Evolutionary conservation across 768 basidiomycete species (phyloP).

Genomic region (Pleurotus tuoliensis): DNA sequence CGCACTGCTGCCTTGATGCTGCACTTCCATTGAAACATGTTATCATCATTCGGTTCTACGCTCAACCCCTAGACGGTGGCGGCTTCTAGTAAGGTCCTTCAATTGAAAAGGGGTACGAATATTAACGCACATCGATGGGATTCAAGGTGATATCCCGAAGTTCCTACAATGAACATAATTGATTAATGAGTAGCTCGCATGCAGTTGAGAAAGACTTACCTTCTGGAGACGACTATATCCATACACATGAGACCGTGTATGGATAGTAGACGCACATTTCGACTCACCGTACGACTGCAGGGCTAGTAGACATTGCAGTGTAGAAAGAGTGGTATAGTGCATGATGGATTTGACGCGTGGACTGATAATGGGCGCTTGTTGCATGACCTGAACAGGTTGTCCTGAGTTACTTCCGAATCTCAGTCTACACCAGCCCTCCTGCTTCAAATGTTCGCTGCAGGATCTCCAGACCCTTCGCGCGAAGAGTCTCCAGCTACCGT

Average conservation of each 20-base stretch:
- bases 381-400: too few relatives aligned
- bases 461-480: conserved; percentile 27
- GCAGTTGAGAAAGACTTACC: conserved; percentile 29
- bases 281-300: not conserved
- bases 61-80: conserved; percentile 47
- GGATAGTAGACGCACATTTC: too few relatives aligned
- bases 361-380: too few relatives aligned
- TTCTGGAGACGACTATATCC: conserved; percentile 67
- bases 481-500: conserved; percentile 10
- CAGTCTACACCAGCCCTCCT: too few relatives aligned
- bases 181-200: too few relatives aligned
- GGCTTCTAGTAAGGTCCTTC: too few relatives aligned
- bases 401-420: not conserved
- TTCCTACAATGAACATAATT: conserved; percentile 44
- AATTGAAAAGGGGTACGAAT: conserved; percentile 4
- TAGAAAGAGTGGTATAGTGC: not conserved
- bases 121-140: conserved; percentile 54
- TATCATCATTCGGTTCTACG: conserved; percentile 64
- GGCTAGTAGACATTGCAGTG: not conserved
- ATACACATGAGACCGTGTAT: not conserved
- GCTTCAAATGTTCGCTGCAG: conserved; percentile 26
- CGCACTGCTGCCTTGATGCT: conserved; percentile 70
- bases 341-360: too few relatives aligned
- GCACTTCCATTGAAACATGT: conserved; percentile 77
- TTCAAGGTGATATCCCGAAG: conserved; percentile 53